phyloP scores from a whole-genome alignment of 2,329 filamentous ascomycete species.

The Ilyonectria robusta region DNA sequence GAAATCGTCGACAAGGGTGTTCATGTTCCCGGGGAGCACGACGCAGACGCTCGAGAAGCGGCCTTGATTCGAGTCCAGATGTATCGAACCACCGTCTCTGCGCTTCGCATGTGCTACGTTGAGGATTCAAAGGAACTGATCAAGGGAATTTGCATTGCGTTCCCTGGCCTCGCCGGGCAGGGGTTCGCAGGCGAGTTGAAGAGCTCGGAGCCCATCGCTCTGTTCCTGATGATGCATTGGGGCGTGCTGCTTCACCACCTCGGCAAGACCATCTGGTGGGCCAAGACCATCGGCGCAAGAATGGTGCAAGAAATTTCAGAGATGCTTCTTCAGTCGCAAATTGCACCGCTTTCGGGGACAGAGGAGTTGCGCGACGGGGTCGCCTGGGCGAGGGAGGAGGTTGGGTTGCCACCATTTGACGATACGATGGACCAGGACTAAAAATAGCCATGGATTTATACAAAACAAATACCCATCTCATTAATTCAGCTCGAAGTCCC shows the following conservation, averaged over 20 bases:
- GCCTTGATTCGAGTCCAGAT: constrained; percentile 10
- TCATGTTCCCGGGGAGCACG: not conserved
- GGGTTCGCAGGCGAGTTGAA: constrained; percentile 51
- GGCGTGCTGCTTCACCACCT: constrained; percentile 50
- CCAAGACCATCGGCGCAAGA: constrained; percentile 39
- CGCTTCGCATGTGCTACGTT: constrained; percentile 53
- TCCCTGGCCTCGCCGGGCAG: constrained; percentile 49
- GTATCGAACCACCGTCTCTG: constrained; percentile 45
- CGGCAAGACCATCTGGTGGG: constrained; percentile 45
- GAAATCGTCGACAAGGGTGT: constrained; percentile 36
- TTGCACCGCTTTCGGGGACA: constrained; percentile 22
- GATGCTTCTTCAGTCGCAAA: constrained; percentile 1
- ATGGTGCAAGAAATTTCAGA: constrained; percentile 43
- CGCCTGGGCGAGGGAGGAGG: constrained; percentile 39
- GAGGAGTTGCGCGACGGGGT: constrained; percentile 40
- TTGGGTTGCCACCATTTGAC: constrained; percentile 20
- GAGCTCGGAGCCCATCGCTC: constrained; percentile 51
- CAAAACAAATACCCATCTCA: not conserved
- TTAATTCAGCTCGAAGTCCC: not conserved
- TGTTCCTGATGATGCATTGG: constrained; percentile 57
- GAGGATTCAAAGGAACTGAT: constrained; percentile 52
- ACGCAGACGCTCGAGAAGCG: constrained; percentile 9
- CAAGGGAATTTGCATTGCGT: constrained; percentile 50
- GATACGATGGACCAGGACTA: not conserved
- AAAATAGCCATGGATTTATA: not conserved